A percentile compares a stretch with the other conserved stretches of the same genome.
Evolutionary conservation across 2,329 filamentous ascomycete genomes (phyloP).

Genomic region (Blumeria graminis): DNA sequence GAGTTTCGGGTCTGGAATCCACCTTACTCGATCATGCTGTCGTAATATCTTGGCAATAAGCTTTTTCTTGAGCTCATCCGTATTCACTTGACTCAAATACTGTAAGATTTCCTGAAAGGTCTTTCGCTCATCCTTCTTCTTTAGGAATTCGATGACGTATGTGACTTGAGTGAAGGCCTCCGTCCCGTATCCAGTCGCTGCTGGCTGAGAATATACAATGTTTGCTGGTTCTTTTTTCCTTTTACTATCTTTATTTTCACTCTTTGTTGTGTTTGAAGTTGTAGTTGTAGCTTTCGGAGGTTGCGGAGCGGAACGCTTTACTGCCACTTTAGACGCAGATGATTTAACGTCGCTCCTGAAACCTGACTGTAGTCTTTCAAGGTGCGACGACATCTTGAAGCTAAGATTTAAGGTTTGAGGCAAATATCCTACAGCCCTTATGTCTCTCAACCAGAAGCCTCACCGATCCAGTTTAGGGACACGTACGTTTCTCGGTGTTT

Average conservation of each 20-base stretch:
- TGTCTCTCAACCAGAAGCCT: no score
- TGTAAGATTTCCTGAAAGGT: slow-evolving; percentile 53
- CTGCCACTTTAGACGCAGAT: slow-evolving; percentile 36
- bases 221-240: slow-evolving; percentile 30
- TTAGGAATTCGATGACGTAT: slow-evolving; percentile 66
- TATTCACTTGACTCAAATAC: slow-evolving; percentile 49
- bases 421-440: no score
- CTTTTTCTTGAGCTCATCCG: slow-evolving; percentile 34
- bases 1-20: slow-evolving; percentile 29
- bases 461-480: no score
- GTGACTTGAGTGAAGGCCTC: slow-evolving; percentile 73
- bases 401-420: not conserved
- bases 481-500: no score
- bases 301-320: slow-evolving; percentile 27
- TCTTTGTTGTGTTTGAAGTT: slow-evolving; percentile 24
- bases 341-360: slow-evolving; percentile 37
- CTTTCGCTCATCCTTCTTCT: slow-evolving; percentile 43
- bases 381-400: slow-evolving; percentile 30
- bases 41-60: slow-evolving; percentile 44
- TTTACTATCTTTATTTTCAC: slow-evolving; percentile 36
- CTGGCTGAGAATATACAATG: slow-evolving; percentile 53
- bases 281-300: slow-evolving; percentile 35
- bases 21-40: slow-evolving; percentile 33
- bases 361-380: slow-evolving; percentile 38
- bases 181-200: slow-evolving; percentile 48